Conservation (phyloP, 2,329 filamentous ascomycete genomes). For the Phymatotrichopsis omnivora region DNA sequence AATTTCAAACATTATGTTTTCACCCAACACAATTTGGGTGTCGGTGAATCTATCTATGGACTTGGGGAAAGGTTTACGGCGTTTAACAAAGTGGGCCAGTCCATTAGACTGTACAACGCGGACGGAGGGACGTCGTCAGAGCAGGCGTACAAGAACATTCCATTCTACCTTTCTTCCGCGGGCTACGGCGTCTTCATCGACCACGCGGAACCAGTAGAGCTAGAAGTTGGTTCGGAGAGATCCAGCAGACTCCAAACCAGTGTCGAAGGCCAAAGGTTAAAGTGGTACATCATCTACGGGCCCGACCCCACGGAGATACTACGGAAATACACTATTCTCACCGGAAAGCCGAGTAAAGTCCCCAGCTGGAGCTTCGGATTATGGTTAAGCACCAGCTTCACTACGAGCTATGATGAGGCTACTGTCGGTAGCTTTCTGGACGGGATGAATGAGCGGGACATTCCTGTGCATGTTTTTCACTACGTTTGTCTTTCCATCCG, state of each 20-base stretch:
- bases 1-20: constrained; percentile 39
- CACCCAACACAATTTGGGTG: constrained; percentile 39
- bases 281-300: constrained; percentile 66
- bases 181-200: constrained; percentile 72
- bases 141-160: constrained; percentile 62
- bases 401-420: constrained; percentile 59
- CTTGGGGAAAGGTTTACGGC: constrained; percentile 67
- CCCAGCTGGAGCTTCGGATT: constrained; percentile 67
- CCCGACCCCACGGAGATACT: constrained; percentile 62
- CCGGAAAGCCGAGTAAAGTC: constrained; percentile 53
- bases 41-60: constrained; percentile 59
- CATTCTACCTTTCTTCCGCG: constrained; percentile 59
- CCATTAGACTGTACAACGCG: constrained; percentile 53
- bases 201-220: constrained; percentile 55
- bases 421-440: constrained; percentile 59
- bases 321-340: constrained; percentile 55
- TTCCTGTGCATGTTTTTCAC: constrained; percentile 62
- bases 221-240: constrained; percentile 66
- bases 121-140: constrained; percentile 58
- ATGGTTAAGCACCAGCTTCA: constrained; percentile 68
- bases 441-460: constrained; percentile 55
- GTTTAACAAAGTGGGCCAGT: constrained; percentile 66
- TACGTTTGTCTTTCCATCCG: constrained; percentile 43
- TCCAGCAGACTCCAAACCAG: constrained; percentile 59
- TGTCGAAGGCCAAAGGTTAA: constrained; percentile 57